Conservation (phyloP, 2,329 filamentous ascomycete species). For the Nigrospora osmanthi region DNA sequence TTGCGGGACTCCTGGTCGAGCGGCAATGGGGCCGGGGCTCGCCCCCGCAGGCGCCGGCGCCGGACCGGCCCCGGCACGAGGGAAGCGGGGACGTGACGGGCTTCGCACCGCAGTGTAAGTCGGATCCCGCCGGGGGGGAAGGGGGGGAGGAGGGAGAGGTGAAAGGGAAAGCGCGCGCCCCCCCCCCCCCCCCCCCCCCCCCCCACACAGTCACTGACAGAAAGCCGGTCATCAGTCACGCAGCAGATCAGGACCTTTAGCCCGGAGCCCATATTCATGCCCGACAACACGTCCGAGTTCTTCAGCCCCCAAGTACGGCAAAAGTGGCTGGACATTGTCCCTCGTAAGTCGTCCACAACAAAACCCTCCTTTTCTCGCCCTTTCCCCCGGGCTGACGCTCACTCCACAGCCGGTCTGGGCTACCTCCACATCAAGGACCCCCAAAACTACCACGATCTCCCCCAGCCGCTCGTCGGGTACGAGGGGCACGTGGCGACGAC, state of each 20-base stretch:
- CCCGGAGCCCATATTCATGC: conserved; percentile 26
- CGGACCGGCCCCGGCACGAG: conserved; percentile 14
- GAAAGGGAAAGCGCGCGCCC: not conserved
- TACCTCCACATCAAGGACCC: conserved; percentile 28
- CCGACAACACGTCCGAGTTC: conserved; percentile 29
- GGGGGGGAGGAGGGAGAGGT: not conserved
- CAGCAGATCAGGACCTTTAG: conserved; percentile 29
- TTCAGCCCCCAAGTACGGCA: conserved; percentile 22
- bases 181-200: too few species aligned
- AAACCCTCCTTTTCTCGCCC: not conserved
- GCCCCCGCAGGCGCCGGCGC: not conserved
- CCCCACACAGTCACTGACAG: not conserved
- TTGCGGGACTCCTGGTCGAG: conserved; percentile 26
- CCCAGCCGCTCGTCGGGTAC: conserved; percentile 22
- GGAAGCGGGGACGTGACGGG: conserved; percentile 29
- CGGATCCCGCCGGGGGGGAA: not conserved
- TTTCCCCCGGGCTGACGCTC: not conserved
- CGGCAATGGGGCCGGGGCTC: conserved; percentile 7
- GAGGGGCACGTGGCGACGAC: conserved; percentile 30
- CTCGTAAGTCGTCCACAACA: conserved; percentile 18
- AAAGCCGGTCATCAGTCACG: conserved; percentile 19
- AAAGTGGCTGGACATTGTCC: conserved; percentile 30
- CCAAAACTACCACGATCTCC: conserved; percentile 25
- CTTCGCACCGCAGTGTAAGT: conserved; percentile 28
- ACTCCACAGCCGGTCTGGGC: conserved; percentile 25